Evolutionary conservation across 106 monocot species (phyloP).

Genomic region (Allium fistulosum): DNA sequence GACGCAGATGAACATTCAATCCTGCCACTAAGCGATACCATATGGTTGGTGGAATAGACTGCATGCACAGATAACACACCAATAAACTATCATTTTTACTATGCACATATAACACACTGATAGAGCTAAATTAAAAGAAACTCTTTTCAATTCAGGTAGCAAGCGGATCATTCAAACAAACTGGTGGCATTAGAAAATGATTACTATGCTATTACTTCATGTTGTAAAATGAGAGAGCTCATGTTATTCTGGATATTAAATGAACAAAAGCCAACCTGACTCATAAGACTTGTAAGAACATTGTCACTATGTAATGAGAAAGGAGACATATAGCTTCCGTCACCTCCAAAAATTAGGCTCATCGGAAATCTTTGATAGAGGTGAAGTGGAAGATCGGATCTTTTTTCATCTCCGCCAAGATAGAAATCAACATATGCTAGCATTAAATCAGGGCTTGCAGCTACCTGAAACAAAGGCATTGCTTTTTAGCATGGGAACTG

Average conservation of each 20-base stretch:
- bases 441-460: slow-evolving; percentile 87
- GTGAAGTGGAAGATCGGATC: slow-evolving; percentile 76
- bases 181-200: no score
- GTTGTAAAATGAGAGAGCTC: no score
- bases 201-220: no score
- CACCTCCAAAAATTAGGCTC: slow-evolving; percentile 72
- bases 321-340: slow-evolving; percentile 93
- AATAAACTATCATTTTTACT: neutral
- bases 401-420: slow-evolving; percentile 95
- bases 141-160: neutral
- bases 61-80: neutral
- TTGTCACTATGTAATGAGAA: slow-evolving; percentile 88
- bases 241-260: no score
- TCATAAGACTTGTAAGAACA: slow-evolving; percentile 90
- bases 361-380: slow-evolving; percentile 88
- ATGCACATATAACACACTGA: no score
- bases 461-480: slow-evolving; percentile 39
- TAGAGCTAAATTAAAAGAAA: no score
- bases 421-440: slow-evolving; percentile 88
- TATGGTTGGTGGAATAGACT: slow-evolving; percentile 80
- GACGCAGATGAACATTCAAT: slow-evolving; percentile 75
- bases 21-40: slow-evolving; percentile 94
- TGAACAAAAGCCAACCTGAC: slow-evolving; percentile 42
- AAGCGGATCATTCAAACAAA: no score
- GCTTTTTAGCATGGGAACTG: no score